A percentile compares a stretch with the other conserved stretches of the same genome.
Conservation (phyloP, 2,329 filamentous ascomycete species). For the Davidsoniella eucalypti region DNA sequence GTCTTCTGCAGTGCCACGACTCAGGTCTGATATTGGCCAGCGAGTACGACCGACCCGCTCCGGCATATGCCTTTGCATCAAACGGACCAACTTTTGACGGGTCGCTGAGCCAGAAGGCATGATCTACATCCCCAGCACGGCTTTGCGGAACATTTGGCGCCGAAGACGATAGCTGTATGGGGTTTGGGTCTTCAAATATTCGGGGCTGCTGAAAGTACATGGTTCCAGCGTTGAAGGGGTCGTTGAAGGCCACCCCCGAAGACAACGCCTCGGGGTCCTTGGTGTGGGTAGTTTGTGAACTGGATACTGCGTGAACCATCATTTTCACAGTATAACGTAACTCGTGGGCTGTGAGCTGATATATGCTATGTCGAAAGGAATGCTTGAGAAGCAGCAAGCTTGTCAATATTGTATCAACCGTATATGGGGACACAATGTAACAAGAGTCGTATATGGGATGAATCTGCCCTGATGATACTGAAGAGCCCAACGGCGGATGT, state of each 20-base stretch:
- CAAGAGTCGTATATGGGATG: background rate
- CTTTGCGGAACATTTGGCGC: slow-evolving; percentile 2
- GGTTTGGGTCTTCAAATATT: slow-evolving; percentile 1
- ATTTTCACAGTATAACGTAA: background rate
- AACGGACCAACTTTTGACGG: slow-evolving; percentile 3
- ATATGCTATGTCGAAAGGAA: too few species aligned
- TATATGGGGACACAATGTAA: too few species aligned
- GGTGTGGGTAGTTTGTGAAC: background rate
- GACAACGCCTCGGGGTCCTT: background rate
- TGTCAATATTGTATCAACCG: too few species aligned
- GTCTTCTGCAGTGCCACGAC: slow-evolving; percentile 2
- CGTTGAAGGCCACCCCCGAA: slow-evolving; percentile 1
- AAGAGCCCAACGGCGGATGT: background rate
- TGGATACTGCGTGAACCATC: too few species aligned
- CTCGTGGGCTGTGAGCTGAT: too few species aligned
- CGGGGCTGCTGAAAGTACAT: slow-evolving; percentile 6
- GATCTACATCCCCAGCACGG: slow-evolving; percentile 3
- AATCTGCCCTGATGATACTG: background rate
- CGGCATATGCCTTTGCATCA: slow-evolving; percentile 5
- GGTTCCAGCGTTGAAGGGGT: background rate
- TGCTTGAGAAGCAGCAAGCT: too few species aligned
- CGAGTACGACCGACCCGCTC: slow-evolving; percentile 5
- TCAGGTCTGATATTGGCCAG: slow-evolving; percentile 8
- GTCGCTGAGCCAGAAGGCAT: slow-evolving; percentile 5
- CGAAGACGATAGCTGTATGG: background rate